phyloP scores from a whole-genome alignment of 805 yeast genomes.

The Metschnikowia lochheadii region DNA sequence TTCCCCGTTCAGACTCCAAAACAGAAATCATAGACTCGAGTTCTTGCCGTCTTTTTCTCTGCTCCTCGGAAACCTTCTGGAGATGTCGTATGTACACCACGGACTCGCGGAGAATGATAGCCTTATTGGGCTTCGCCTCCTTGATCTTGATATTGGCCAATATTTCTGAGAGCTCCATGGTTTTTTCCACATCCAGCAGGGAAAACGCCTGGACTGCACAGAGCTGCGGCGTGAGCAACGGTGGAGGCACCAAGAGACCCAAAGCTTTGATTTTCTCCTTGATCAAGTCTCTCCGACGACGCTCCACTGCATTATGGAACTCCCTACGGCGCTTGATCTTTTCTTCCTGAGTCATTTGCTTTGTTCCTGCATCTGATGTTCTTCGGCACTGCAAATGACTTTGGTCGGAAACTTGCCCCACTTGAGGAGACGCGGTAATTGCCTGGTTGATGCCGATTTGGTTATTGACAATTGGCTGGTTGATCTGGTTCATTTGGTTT shows the following conservation, averaged over 20 bases:
- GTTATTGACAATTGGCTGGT: too few relatives aligned
- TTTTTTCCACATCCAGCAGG: constrained; percentile 26
- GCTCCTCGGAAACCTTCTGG: constrained; percentile 54
- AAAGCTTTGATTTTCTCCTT: constrained; percentile 84
- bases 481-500: too few relatives aligned
- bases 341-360: constrained; percentile 55
- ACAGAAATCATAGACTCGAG: constrained; percentile 28
- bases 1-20: constrained; percentile 8
- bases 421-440: not conserved
- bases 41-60: constrained; percentile 44
- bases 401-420: constrained; percentile 9
- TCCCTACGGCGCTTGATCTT: constrained; percentile 76
- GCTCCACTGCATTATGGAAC: constrained; percentile 90
- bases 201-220: constrained; percentile 42
- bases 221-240: constrained; percentile 48
- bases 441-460: too few relatives aligned
- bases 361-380: constrained; percentile 23
- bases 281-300: constrained; percentile 85
- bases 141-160: constrained; percentile 42
- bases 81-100: constrained; percentile 76
- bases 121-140: constrained; percentile 79
- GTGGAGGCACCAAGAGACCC: constrained; percentile 77
- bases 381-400: constrained; percentile 1
- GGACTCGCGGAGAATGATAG: constrained; percentile 68
- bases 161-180: constrained; percentile 33